Evolutionary conservation across 1,284 basidiomycete species (phyloP), one percentile per base, ranked within the genome.

Genomic region (Coniophora puteana): DNA sequence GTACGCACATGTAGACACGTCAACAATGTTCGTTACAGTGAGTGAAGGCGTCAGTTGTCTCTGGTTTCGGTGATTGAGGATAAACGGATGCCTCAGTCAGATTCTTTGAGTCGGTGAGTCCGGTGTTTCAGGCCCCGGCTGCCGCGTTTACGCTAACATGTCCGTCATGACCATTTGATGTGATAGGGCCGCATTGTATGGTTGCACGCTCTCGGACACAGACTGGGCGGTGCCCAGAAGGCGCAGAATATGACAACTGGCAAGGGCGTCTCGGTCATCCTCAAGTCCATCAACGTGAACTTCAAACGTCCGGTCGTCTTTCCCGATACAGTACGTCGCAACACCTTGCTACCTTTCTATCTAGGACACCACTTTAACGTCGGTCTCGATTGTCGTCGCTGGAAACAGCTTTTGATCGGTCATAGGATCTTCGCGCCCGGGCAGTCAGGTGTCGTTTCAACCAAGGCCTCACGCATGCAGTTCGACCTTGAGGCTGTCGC

Each of bases 1-100:
- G 34, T 27, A 49, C 12, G 8, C 4, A 25, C 20, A 17, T 32
- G 18, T 41, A 88, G 85, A 54, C 85, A 89, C 52, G 82, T 88
- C 21, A 88, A 88, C 50, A 89, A 89, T 50, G 81, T 76, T 16
- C 76, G 74, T 44, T 88, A 89, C 53, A 63, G 83, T 86, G 53
- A 51, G 58, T 45, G 6, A 11, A 10, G 10, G 13, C 4, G 7
- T 29, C n/a, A n/a, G n/a, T 14, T 6, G n/a, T 31, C 29, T 27
- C 29, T 31, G n/a, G 14, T 27, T 4, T 38, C 14, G 21, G 28
- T 7, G 8, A 8, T 35, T 25, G 3, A 6, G 23, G 31, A 12
- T 24, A 16, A 1, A 28, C 17, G 18, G 13, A 2, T 23, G 21
- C n/a, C 42, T 49, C 30, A 41, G n/a, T 31, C 22, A 30, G 76